These are phyloP conservation scores for Sporothrix luriei DNA, from an alignment of 2,329 filamentous ascomycete genomes.

Conservation along the genomic window DNA sequence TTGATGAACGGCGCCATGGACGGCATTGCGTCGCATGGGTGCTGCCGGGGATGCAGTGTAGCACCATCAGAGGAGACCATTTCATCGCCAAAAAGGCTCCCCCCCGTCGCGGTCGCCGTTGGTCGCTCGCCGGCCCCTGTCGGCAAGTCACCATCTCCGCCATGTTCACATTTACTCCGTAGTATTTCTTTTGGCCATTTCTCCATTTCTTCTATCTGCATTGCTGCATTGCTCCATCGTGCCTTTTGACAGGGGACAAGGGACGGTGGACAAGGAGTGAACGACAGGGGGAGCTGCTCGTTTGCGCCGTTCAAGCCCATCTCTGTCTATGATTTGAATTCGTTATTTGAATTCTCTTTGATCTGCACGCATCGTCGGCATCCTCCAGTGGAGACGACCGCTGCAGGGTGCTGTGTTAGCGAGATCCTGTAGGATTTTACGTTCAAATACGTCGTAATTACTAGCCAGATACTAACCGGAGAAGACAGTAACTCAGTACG, in stretches of 20 bases:
- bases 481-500: too few relatives aligned
- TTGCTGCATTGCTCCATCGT: slow-evolving; percentile 14
- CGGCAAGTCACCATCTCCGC: not conserved
- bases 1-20: too few relatives aligned
- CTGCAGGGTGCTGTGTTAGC: not conserved
- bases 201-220: not conserved
- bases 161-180: not conserved
- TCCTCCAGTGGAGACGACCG: slow-evolving; percentile 3
- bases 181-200: not conserved
- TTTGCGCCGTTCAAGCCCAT: not conserved
- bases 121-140: not conserved
- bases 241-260: not conserved
- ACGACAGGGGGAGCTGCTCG: not conserved
- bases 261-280: not conserved
- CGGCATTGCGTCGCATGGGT: too few relatives aligned
- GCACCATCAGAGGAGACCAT: not conserved
- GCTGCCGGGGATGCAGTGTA: too few relatives aligned
- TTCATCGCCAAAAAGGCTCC: not conserved
- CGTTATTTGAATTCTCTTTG: not conserved
- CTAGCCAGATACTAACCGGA: not conserved
- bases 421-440: not conserved
- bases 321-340: not conserved
- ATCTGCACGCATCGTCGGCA: not conserved
- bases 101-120: slow-evolving; percentile 12
- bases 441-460: too few relatives aligned